Evolutionary conservation across 2,329 filamentous ascomycete genomes (phyloP), one percentile per base, ranked within the genome.

Genomic region (Colletotrichum sp.): DNA sequence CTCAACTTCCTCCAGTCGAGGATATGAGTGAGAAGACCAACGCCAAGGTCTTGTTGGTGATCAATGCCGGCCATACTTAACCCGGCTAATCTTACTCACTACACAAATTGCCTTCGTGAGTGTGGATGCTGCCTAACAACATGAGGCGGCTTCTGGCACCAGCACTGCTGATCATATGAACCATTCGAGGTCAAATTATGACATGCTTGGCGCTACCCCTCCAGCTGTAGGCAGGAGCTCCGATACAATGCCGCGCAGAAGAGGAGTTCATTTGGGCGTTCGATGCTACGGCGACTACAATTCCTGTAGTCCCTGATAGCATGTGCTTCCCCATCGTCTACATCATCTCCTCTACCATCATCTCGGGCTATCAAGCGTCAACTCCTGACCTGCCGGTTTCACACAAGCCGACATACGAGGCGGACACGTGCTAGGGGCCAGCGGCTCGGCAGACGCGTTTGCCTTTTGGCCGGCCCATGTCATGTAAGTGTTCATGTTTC

Each of bases 241-340:
- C n/a, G n/a, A n/a, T 13, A 13, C 3, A 21, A 1, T 49, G n/a
- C n/a, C 5, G 10, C 3, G n/a, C 18, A 21, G 44, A 49, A 13
- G n/a, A 49, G 44, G 44, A 49, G 0, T 3, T 52, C 6, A 21
- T 2, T 2, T 52, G 10, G 44, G 12, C 1, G 1, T 52, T 0
- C n/a, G 6, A 1, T 21, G n/a, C 44, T 52, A 3, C 0, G 3
- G 44, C 6, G 44, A 52, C n/a, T 52, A 8, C 44, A 52, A 3
- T 52, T 52, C 44, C 44, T 0, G 0, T 1, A 21, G 44, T 21
- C 10, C 44, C n/a, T 49, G n/a, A 21, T 7, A 21, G 0, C 4
- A 49, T 49, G 44, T 8, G 0, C 44, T 13, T 21, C 10, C 10
- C n/a, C 6, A 5, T 21, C 12, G 10, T 52, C 44, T 13, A 13